These are phyloP conservation scores for Arachnomyces sp. DNA, from an alignment of 2,329 filamentous ascomycete genomes.

Conservation along the genomic window DNA sequence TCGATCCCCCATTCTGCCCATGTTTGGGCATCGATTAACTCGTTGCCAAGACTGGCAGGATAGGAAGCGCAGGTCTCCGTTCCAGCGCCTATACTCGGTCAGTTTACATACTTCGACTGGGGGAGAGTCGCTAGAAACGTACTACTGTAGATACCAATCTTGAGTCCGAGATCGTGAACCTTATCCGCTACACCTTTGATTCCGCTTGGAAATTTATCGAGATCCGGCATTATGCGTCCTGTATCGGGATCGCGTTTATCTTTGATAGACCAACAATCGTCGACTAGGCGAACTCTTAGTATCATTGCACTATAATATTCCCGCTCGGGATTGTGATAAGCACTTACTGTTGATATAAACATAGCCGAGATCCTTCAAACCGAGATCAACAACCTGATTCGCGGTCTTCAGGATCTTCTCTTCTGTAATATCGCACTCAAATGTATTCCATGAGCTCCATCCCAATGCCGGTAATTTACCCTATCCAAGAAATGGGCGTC, in stretches of 20 bases:
- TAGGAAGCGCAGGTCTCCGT: constrained; percentile 36
- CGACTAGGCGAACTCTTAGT: too few relatives aligned
- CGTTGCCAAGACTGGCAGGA: constrained; percentile 45
- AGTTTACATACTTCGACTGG: too few relatives aligned
- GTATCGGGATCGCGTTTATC: too few relatives aligned
- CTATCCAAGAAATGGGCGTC: too few relatives aligned
- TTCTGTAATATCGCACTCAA: constrained; percentile 5
- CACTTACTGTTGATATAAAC: constrained; percentile 24
- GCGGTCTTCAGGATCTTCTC: not conserved
- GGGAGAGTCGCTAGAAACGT: too few relatives aligned
- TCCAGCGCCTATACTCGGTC: not conserved
- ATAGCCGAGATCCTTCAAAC: constrained; percentile 22
- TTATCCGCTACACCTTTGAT: constrained; percentile 44
- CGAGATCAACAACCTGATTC: constrained; percentile 15
- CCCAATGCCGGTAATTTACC: too few relatives aligned
- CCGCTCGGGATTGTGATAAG: too few relatives aligned
- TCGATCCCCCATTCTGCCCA: constrained; percentile 50
- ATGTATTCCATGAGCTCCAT: constrained; percentile 9
- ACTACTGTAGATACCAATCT: constrained; percentile 50
- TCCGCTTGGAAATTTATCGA: constrained; percentile 47
- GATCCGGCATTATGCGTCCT: constrained; percentile 30
- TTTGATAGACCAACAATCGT: too few relatives aligned
- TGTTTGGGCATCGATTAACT: constrained; percentile 48
- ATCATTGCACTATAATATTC: too few relatives aligned
- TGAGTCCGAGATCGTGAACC: constrained; percentile 48